phyloP scores from a whole-genome alignment of 2,329 filamentous ascomycete genomes.

The Fusarium equiseti region DNA sequence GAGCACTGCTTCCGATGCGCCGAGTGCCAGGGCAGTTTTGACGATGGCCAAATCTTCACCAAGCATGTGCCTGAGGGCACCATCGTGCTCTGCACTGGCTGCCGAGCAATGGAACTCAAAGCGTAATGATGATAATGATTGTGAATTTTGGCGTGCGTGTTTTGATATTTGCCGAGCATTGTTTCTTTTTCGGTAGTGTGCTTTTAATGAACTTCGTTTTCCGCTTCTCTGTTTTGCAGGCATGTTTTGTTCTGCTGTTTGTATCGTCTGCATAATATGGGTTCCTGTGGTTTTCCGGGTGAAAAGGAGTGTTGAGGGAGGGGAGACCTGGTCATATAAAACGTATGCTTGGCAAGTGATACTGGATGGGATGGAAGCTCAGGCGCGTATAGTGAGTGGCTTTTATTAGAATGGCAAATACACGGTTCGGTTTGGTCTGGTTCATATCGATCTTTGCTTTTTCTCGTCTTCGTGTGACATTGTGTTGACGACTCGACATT shows the following conservation, averaged over 20 bases:
- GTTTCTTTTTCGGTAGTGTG: slow-evolving; percentile 6
- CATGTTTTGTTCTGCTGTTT: slow-evolving; percentile 9
- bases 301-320: slow-evolving; percentile 10
- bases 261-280: slow-evolving; percentile 16
- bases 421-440: slow-evolving; percentile 8
- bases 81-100: slow-evolving; percentile 71
- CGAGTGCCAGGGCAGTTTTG: slow-evolving; percentile 69
- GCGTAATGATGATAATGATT: slow-evolving; percentile 48
- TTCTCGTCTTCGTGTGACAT: neutral
- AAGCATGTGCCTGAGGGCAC: slow-evolving; percentile 63
- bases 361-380: neutral
- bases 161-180: slow-evolving; percentile 19
- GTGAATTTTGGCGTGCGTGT: slow-evolving; percentile 31
- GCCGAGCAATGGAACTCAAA: slow-evolving; percentile 72
- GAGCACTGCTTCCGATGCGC: slow-evolving; percentile 89
- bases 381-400: slow-evolving; percentile 6
- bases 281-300: slow-evolving; percentile 3
- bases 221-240: slow-evolving; percentile 8
- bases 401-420: slow-evolving; percentile 34
- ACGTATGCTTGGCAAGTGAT: slow-evolving; percentile 18
- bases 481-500: neutral
- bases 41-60: slow-evolving; percentile 75
- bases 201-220: slow-evolving; percentile 15
- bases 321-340: slow-evolving; percentile 26
- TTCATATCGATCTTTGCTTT: neutral